phyloP scores from a whole-genome alignment of 2,329 filamentous ascomycete species.

The Aspergillus thermomutatus region DNA sequence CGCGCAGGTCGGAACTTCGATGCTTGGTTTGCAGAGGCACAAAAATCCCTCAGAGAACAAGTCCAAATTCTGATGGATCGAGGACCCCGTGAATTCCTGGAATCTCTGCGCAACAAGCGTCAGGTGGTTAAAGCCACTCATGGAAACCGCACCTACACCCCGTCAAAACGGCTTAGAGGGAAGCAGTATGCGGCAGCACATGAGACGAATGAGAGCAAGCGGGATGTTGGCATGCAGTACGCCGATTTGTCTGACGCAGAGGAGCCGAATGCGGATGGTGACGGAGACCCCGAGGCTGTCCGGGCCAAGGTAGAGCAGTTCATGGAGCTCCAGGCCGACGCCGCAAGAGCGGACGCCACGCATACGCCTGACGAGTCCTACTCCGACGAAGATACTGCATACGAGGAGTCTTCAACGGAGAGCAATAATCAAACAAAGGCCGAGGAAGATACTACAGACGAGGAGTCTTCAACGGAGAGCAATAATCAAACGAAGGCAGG shows the following conservation, averaged over 20 bases:
- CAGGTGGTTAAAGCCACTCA: constrained; percentile 33
- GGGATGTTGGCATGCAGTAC: constrained; percentile 3
- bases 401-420: constrained; percentile 9
- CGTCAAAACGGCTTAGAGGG: constrained; percentile 31
- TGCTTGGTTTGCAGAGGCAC: constrained; percentile 52
- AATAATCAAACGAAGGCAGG: not conserved
- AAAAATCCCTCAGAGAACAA: constrained; percentile 41
- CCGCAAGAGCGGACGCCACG: not conserved
- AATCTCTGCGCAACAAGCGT: constrained; percentile 23
- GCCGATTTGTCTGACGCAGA: constrained; percentile 17
- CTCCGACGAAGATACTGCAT: constrained; percentile 6
- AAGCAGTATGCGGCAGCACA: constrained; percentile 22
- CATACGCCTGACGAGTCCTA: not conserved
- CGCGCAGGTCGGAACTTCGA: constrained; percentile 49
- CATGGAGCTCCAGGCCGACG: constrained; percentile 6
- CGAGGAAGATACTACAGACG: no score
- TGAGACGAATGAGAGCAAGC: not conserved
- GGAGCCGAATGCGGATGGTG: constrained; percentile 8
- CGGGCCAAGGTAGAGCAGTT: constrained; percentile 8
- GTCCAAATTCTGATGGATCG: constrained; percentile 33
- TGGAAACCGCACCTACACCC: constrained; percentile 37
- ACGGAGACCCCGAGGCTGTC: constrained; percentile 14
- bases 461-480: constrained; percentile 3
- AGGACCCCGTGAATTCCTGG: constrained; percentile 32
- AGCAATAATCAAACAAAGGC: not conserved